These are phyloP conservation scores for Rhizophora mangle DNA, from an alignment of 345 rosid species.

Conservation along the genomic window DNA sequence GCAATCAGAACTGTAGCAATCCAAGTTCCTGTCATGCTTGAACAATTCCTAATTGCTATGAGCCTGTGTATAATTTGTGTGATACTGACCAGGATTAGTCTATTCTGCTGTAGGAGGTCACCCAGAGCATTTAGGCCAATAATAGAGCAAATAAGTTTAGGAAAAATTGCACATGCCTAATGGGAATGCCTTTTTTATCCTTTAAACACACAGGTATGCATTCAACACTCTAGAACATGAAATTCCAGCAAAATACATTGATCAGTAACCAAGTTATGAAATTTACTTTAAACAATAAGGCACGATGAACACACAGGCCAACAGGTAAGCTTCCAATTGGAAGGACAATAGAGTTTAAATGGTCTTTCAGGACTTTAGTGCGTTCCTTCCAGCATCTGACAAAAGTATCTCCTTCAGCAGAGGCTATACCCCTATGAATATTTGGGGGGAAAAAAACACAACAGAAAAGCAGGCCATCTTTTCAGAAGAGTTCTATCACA, in stretches of 20 bases:
- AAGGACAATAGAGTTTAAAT: slow-evolving; percentile 20
- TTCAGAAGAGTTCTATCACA: neutral
- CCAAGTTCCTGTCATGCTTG: too few relatives aligned
- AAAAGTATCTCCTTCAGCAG: slow-evolving; percentile 16
- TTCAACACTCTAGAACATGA: neutral
- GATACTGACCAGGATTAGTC: too few relatives aligned
- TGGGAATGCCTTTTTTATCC: neutral
- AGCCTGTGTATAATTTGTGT: too few relatives aligned
- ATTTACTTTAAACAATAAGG: slow-evolving; percentile 27
- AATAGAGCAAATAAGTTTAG: neutral
- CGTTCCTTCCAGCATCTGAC: slow-evolving; percentile 20
- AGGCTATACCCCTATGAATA: slow-evolving; percentile 14
- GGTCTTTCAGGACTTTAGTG: slow-evolving; percentile 11
- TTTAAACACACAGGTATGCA: neutral
- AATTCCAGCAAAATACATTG: neutral
- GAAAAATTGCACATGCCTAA: neutral
- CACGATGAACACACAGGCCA: slow-evolving; percentile 34
- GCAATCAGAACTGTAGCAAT: too few relatives aligned
- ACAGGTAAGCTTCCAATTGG: slow-evolving; percentile 28
- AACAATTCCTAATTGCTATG: too few relatives aligned
- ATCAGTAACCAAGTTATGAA: neutral
- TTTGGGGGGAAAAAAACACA: neutral
- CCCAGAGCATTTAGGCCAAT: neutral
- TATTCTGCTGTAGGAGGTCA: neutral
- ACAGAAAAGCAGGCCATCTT: neutral